Evolutionary conservation across 768 basidiomycete genomes (phyloP).

Genomic region (Agrocybe pediades): DNA sequence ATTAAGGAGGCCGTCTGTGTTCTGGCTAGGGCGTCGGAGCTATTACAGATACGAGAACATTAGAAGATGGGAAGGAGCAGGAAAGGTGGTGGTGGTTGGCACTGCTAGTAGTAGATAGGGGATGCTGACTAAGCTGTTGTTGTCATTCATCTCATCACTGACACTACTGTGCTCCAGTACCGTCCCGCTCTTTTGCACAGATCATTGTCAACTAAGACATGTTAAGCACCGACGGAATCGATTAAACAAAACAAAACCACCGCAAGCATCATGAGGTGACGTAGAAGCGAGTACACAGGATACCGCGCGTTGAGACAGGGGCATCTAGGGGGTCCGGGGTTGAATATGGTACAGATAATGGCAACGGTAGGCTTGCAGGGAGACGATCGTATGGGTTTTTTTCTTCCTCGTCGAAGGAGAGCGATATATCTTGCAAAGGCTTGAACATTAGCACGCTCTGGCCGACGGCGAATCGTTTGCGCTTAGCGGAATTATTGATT

Average conservation of each 20-base stretch:
- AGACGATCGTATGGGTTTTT: conserved; percentile 13
- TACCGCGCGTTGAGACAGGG: conserved; percentile 17
- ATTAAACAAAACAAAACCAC: background rate
- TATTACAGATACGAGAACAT: no score
- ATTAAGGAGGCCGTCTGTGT: no score
- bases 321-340: conserved; percentile 18
- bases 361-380: conserved; percentile 26
- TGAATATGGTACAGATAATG: conserved; percentile 17
- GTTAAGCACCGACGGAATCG: background rate
- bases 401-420: conserved; percentile 14
- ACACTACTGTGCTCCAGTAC: no score
- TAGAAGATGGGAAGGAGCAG: background rate
- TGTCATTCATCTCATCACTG: background rate
- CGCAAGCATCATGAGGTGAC: conserved; percentile 12
- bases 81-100: background rate
- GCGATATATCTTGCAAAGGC: conserved; percentile 48
- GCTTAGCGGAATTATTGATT: conserved; percentile 27
- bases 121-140: background rate
- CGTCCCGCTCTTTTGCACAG: no score
- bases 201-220: conserved; percentile 4
- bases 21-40: no score
- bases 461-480: conserved; percentile 41
- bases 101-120: background rate
- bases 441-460: conserved; percentile 46
- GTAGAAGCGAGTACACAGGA: conserved; percentile 36